These are phyloP conservation scores for Rhizopogon parksii DNA, from an alignment of 1,284 basidiomycete species.

Conservation along the genomic window DNA sequence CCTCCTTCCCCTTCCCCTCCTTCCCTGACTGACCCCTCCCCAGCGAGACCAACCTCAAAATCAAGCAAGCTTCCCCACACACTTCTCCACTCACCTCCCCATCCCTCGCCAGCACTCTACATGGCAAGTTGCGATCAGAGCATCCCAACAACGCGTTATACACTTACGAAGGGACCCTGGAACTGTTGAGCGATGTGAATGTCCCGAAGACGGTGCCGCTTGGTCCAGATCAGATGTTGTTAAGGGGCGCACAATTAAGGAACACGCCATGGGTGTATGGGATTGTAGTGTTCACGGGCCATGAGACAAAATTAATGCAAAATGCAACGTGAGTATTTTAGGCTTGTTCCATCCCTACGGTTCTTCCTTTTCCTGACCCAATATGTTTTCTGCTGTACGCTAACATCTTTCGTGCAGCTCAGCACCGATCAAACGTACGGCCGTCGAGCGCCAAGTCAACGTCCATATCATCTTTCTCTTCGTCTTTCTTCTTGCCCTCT, in stretches of 20 bases:
- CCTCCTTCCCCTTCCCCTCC: neutral
- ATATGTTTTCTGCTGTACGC: neutral
- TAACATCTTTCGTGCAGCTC: conserved; percentile 43
- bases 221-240: conserved; percentile 90
- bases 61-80: conserved; percentile 89
- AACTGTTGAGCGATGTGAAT: conserved; percentile 54
- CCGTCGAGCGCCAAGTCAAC: conserved; percentile 95
- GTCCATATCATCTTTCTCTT: conserved; percentile 97
- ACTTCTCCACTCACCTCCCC: conserved; percentile 79
- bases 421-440: conserved; percentile 93
- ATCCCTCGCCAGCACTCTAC: conserved; percentile 63
- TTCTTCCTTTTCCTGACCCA: no score
- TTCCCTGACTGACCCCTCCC: neutral
- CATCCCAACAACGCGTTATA: conserved; percentile 98
- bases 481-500: conserved; percentile 79
- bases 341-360: neutral
- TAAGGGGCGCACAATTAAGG: conserved; percentile 91
- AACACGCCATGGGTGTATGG: conserved; percentile 98
- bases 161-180: conserved; percentile 86
- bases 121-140: conserved; percentile 85
- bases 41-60: conserved; percentile 97
- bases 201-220: conserved; percentile 79
- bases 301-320: conserved; percentile 98
- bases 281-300: conserved; percentile 90
- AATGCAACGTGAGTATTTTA: conserved; percentile 74